These are phyloP conservation scores for Trichophyton simii DNA, from an alignment of 2,329 filamentous ascomycete species.

Conservation along the genomic window DNA sequence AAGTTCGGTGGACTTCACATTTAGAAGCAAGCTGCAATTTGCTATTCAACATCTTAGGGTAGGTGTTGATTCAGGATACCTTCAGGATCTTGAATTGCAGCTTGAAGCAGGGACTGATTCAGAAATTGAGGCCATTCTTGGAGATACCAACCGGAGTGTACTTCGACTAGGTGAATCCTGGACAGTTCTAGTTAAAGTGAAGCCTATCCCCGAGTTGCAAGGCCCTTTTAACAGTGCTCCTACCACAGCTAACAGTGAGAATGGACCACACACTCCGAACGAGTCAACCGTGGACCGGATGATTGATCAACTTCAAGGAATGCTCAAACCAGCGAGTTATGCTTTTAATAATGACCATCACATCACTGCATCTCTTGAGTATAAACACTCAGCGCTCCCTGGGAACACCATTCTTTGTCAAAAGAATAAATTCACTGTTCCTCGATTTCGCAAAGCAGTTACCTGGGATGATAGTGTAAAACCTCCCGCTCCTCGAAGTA, in stretches of 20 bases:
- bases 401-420: slow-evolving; percentile 15
- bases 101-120: slow-evolving; percentile 17
- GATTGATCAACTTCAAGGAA: slow-evolving; percentile 20
- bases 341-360: slow-evolving; percentile 14
- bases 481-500: not conserved
- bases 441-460: slow-evolving; percentile 5
- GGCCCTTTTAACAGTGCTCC: slow-evolving; percentile 2
- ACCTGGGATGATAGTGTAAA: not conserved
- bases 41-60: slow-evolving; percentile 21
- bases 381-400: slow-evolving; percentile 23
- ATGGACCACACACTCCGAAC: not conserved
- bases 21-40: slow-evolving; percentile 16
- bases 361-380: slow-evolving; percentile 20
- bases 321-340: slow-evolving; percentile 17
- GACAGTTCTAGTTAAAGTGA: slow-evolving; percentile 19
- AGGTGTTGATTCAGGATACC: slow-evolving; percentile 19
- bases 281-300: slow-evolving; percentile 15
- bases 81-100: slow-evolving; percentile 18
- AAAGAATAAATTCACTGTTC: slow-evolving; percentile 17
- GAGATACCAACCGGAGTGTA: slow-evolving; percentile 12
- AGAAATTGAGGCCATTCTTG: slow-evolving; percentile 16
- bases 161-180: slow-evolving; percentile 25
- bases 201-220: slow-evolving; percentile 4
- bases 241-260: not conserved
- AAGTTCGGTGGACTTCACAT: slow-evolving; percentile 9